Evolutionary conservation across 2,329 filamentous ascomycete species (phyloP).

Genomic region (Diaporthe sp.): DNA sequence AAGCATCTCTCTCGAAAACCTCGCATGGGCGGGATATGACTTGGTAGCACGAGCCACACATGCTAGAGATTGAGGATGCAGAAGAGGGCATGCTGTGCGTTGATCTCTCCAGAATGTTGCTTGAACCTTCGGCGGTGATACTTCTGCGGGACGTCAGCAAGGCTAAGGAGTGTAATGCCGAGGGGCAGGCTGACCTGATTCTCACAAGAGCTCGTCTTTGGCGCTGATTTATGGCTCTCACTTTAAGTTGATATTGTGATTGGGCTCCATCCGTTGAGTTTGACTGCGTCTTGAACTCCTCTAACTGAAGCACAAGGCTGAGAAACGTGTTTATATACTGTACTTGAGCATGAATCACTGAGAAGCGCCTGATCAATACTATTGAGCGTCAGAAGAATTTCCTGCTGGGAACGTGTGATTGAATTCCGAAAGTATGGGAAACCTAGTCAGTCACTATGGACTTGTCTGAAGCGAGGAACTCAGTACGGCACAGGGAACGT

Average conservation of each 20-base stretch:
- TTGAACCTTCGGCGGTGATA: not conserved
- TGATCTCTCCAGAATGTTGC: not conserved
- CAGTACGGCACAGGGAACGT: no score
- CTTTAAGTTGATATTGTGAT: not conserved
- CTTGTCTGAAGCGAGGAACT: no score
- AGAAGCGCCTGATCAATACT: no score
- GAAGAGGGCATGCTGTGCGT: not conserved
- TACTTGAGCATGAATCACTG: not conserved
- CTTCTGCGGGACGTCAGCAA: not conserved
- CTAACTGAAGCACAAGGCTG: not conserved
- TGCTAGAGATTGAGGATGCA: not conserved
- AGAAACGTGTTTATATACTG: not conserved
- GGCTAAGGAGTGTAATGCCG: not conserved
- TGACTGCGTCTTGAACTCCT: not conserved
- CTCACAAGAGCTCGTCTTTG: not conserved
- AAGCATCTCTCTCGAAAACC: not conserved
- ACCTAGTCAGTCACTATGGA: no score
- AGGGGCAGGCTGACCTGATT: not conserved
- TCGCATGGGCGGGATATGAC: not conserved
- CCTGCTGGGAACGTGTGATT: no score
- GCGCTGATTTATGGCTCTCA: not conserved
- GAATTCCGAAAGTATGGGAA: no score
- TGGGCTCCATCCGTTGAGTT: not conserved
- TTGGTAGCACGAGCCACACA: not conserved
- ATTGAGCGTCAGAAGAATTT: no score